Conservation (phyloP, 257 asterid species). For the Solanum bulbocastanum region DNA sequence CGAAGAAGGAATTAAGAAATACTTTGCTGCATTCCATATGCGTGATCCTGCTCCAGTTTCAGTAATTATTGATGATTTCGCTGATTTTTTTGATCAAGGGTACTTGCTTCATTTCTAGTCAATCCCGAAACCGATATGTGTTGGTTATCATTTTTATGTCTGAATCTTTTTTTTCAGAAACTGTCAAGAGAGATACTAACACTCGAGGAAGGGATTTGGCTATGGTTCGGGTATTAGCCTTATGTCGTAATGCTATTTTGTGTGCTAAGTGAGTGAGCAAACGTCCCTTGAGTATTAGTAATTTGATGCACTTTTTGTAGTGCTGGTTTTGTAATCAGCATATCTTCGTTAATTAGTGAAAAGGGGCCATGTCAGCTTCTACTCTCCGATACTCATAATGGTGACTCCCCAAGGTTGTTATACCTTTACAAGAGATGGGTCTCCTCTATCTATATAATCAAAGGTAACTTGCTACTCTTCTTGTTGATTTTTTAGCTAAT, state of each 20-base stretch:
- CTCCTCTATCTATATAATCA: conserved; percentile 61
- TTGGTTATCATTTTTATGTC: neutral
- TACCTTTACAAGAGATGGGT: conserved; percentile 87
- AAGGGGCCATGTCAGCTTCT: conserved; percentile 46
- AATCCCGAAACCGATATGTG: neutral
- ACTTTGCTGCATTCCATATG: conserved; percentile 88
- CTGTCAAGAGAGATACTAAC: conserved; percentile 58
- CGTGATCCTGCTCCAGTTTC: conserved; percentile 37
- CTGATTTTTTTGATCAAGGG: conserved; percentile 68
- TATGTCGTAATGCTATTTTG: conserved; percentile 54
- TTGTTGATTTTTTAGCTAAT: neutral
- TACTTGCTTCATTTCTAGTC: neutral
- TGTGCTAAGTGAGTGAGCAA: conserved; percentile 74
- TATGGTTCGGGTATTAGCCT: conserved; percentile 63
- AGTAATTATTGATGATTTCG: conserved; percentile 73
- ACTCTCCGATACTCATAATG: conserved; percentile 70
- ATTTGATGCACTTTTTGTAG: neutral
- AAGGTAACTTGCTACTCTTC: conserved; percentile 23
- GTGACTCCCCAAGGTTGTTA: conserved; percentile 70
- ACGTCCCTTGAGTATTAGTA: neutral
- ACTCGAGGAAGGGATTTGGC: conserved; percentile 87
- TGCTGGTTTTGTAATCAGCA: neutral
- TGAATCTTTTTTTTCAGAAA: conserved; percentile 27
- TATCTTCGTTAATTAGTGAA: conserved; percentile 25
- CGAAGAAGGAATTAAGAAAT: conserved; percentile 70